These are phyloP conservation scores for Serpula lacrymans DNA, from an alignment of 768 basidiomycete species.

Conservation along the genomic window DNA sequence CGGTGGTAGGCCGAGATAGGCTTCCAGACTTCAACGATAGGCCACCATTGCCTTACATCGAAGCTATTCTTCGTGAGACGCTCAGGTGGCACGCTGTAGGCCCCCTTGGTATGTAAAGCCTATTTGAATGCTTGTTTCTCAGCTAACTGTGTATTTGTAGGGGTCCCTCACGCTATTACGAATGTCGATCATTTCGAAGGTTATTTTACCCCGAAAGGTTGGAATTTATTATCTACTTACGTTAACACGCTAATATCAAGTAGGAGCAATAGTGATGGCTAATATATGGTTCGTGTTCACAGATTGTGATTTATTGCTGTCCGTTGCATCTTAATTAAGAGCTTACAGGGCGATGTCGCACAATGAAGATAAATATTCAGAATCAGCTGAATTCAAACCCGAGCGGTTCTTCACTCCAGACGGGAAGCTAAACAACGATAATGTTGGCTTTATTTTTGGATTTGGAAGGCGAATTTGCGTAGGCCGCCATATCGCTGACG, in stretches of 20 bases:
- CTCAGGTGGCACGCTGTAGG: conserved; percentile 33
- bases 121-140: too few species aligned
- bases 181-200: conserved; percentile 40
- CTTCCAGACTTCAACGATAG: conserved; percentile 30
- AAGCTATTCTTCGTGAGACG: conserved; percentile 30
- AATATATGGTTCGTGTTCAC: neutral
- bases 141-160: conserved; percentile 9
- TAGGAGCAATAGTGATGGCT: neutral
- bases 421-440: conserved; percentile 5
- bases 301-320: neutral
- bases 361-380: conserved; percentile 46
- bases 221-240: neutral
- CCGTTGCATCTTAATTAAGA: too few species aligned
- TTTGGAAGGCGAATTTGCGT: conserved; percentile 7
- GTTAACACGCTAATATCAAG: neutral
- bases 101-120: conserved; percentile 31
- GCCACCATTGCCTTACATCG: conserved; percentile 20
- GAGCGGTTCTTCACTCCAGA: conserved; percentile 43
- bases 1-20: conserved; percentile 25
- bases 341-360: conserved; percentile 42
- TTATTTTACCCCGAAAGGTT: conserved; percentile 54
- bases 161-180: conserved; percentile 32
- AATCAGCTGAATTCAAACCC: conserved; percentile 49
- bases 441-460: conserved; percentile 1
- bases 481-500: conserved; percentile 7